Evolutionary conservation across 768 basidiomycete genomes (phyloP).

Genomic region (Rhodocollybia butyracea): DNA sequence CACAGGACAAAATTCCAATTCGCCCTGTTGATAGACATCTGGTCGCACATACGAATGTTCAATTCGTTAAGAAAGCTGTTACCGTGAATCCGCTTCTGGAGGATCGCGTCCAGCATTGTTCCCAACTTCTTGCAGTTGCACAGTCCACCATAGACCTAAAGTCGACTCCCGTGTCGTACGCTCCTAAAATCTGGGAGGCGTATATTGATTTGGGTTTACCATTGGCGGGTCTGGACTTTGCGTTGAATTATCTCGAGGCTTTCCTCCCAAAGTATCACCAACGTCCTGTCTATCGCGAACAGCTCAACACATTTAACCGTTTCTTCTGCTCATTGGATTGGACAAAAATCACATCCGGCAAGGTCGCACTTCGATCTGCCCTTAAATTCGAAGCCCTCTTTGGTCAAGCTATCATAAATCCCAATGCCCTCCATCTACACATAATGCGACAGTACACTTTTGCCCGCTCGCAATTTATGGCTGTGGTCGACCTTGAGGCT

Average conservation of each 20-base stretch:
- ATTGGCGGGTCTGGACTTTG: background rate
- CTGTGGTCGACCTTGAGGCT: background rate
- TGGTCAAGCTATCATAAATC: background rate
- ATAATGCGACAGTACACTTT: background rate
- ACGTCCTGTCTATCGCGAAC: background rate
- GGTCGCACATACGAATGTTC: slow-evolving; percentile 39
- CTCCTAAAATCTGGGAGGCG: background rate
- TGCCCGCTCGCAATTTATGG: background rate
- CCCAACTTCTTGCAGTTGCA: background rate
- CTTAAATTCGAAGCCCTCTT: background rate
- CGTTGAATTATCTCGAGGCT: background rate
- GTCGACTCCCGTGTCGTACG: background rate
- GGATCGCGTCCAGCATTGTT: background rate
- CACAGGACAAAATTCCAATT: slow-evolving; percentile 29
- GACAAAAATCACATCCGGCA: background rate
- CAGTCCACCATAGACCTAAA: background rate
- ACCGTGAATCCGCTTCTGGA: background rate
- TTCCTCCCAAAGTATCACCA: too few species aligned
- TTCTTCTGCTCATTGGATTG: background rate
- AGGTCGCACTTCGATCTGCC: background rate
- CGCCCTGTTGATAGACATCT: slow-evolving; percentile 36
- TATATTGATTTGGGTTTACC: background rate
- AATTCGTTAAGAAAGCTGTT: background rate
- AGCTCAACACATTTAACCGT: background rate
- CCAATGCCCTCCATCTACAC: background rate